Evolutionary conservation across 2,329 filamentous ascomycete species (phyloP).

Genomic region (Botryotinia narcissicola): DNA sequence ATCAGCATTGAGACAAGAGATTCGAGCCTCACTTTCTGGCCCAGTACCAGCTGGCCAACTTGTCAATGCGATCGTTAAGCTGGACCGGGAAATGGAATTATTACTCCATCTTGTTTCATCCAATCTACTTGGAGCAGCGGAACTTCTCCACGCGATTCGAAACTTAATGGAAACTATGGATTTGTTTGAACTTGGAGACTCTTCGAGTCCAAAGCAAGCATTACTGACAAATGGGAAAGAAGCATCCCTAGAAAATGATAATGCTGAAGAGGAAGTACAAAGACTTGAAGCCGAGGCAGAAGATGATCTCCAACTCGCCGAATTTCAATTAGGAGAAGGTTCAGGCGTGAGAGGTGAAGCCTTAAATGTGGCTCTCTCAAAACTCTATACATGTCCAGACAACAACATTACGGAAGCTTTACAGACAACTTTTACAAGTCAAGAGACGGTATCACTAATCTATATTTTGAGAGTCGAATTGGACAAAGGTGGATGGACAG

Average conservation of each 20-base stretch:
- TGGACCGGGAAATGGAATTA: conserved; percentile 67
- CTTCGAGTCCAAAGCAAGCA: conserved; percentile 27
- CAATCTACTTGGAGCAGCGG: conserved; percentile 62
- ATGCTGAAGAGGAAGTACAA: conserved; percentile 43
- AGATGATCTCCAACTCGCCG: conserved; percentile 64
- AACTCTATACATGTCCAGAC: conserved; percentile 64
- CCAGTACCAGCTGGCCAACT: conserved; percentile 59
- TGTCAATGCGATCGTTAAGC: conserved; percentile 57
- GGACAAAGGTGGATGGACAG: conserved; percentile 72
- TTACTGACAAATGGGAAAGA: conserved; percentile 34
- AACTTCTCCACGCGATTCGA: conserved; percentile 65
- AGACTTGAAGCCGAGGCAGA: conserved; percentile 59
- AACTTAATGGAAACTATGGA: conserved; percentile 69
- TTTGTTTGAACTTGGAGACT: conserved; percentile 39
- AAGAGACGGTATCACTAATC: conserved; percentile 70
- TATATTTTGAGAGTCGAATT: conserved; percentile 71
- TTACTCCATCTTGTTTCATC: conserved; percentile 63
- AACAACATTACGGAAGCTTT: conserved; percentile 60
- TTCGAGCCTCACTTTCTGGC: conserved; percentile 39
- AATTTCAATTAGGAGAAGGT: conserved; percentile 65
- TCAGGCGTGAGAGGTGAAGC: conserved; percentile 61
- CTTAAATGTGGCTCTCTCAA: conserved; percentile 65
- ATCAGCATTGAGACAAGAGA: conserved; percentile 53
- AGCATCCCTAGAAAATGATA: conserved; percentile 20
- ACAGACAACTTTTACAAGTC: conserved; percentile 59